Base-by-base conservation (phyloP, 2,329 filamentous ascomycete species). In the Ilyonectria sp. region DNA sequence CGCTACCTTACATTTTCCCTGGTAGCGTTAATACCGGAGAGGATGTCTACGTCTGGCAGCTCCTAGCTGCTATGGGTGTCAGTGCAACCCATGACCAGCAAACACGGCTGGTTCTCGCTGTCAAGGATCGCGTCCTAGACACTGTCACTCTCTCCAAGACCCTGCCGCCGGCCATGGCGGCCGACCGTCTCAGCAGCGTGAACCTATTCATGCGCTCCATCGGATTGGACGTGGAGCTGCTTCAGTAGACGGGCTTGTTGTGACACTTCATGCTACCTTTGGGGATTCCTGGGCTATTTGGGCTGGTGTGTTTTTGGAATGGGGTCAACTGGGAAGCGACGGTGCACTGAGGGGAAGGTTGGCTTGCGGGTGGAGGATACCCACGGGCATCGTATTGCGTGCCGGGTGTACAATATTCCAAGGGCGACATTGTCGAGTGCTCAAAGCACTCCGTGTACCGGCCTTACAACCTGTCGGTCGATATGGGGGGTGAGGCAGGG, bases 201-300 rank as follows among this genome's bases (percentile, higher is more conserved):
- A 99, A 99, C 79, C 84, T 99, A 63, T 99, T 99, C 81, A 98
- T 99, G 95, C 92, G 94, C 77, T 96, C 95, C 63, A 98, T 99
- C 81, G 96, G 96, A n/a, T 87, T 99, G 79, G 96, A 99, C 84
- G 96, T 99, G 57, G 96, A 98, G 75, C 82, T 92, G 58, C 81
- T 90, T 68, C 80, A 82, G 75, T 83, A 78, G 76, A 70, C 26
- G 65, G 46, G 58, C 56, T 63, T 53, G 33, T 67, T 69, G 56
- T 57, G 58, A 65, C 62, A 63, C 60, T 56, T 56, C 61, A 65
- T 72, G 57, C 69, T 74, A 67, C 69, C 70, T 53, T 68, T 65
- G 67, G 71, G 66, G 72, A 66, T 74, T 74, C 67, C 70, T 75
- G 69, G 74, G 71, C 65, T 71, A 70, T 75, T 72, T 72, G 74